phyloP scores from a whole-genome alignment of 1,284 basidiomycete species.

The Afroboletus lepidellus region DNA sequence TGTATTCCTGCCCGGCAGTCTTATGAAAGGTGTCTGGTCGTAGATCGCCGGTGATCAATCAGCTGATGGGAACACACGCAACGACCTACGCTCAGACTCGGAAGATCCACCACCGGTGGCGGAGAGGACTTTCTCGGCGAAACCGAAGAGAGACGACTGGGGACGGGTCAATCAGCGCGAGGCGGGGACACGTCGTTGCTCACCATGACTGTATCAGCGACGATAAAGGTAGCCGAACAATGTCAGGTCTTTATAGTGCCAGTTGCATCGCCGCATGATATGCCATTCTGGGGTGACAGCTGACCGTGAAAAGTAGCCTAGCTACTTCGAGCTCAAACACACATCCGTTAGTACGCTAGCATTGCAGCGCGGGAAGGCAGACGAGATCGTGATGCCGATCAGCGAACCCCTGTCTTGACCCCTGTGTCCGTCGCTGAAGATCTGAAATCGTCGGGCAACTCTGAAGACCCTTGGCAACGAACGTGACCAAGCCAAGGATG shows the following conservation, averaged over 20 bases:
- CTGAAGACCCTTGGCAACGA: no score
- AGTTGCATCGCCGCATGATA: conserved; percentile 17
- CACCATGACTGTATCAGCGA: conserved; percentile 31
- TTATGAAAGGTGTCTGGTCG: conserved; percentile 30
- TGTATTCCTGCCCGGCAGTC: conserved; percentile 64
- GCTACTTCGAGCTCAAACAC: neutral
- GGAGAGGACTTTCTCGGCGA: conserved; percentile 57
- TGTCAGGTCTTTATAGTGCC: conserved; percentile 17
- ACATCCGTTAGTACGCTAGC: neutral
- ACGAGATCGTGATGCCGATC: neutral
- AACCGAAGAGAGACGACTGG: conserved; percentile 62
- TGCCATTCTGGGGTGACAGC: conserved; percentile 29
- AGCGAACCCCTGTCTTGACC: no score
- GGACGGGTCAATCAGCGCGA: neutral
- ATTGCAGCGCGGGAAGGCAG: neutral
- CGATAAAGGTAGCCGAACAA: conserved; percentile 13
- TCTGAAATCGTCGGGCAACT: no score
- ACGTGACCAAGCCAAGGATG: no score
- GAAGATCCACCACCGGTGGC: conserved; percentile 47
- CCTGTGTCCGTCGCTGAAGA: no score
- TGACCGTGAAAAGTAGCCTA: conserved; percentile 8
- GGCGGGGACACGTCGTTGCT: neutral
- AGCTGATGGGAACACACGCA: neutral
- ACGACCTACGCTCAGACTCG: conserved; percentile 17
- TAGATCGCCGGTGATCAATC: conserved; percentile 13